phyloP scores from a whole-genome alignment of 176 grass and related monocot genomes.

The Elaeis guineensis region DNA sequence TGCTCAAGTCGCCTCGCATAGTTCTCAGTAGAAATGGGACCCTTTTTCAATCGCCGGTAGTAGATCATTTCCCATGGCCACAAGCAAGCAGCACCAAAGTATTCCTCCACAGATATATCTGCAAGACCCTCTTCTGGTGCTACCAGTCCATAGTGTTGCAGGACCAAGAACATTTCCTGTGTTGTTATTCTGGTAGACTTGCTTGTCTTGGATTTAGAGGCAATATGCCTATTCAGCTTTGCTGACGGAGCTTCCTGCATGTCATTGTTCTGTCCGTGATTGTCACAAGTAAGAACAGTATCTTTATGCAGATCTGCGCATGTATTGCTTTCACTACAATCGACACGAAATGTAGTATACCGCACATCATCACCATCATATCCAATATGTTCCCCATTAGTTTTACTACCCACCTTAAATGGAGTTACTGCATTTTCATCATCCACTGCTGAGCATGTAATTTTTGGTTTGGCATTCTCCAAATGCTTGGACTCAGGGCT shows the following conservation, averaged over 20 bases:
- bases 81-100: conserved; percentile 49
- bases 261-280: conserved; percentile 17
- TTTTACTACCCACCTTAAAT: conserved; percentile 7
- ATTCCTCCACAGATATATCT: conserved; percentile 26
- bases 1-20: conserved; percentile 50
- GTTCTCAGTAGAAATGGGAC: conserved; percentile 55
- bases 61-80: conserved; percentile 67
- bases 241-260: not conserved
- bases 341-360: not conserved
- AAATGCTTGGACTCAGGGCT: conserved; percentile 4
- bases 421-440: conserved; percentile 12
- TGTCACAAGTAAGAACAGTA: conserved; percentile 16
- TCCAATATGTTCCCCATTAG: conserved; percentile 2
- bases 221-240: conserved; percentile 8
- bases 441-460: conserved; percentile 9
- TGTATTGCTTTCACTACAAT: conserved; percentile 1
- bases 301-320: conserved; percentile 11
- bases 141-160: conserved; percentile 30
- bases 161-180: conserved; percentile 33
- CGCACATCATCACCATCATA: conserved; percentile 1
- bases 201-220: conserved; percentile 5
- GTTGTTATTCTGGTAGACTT: conserved; percentile 36
- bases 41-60: conserved; percentile 35
- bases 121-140: conserved; percentile 16
- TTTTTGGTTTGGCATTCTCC: conserved; percentile 7